Conservation (phyloP, 208 protist genomes). For the Vickermania ingenoplastis region DNA sequence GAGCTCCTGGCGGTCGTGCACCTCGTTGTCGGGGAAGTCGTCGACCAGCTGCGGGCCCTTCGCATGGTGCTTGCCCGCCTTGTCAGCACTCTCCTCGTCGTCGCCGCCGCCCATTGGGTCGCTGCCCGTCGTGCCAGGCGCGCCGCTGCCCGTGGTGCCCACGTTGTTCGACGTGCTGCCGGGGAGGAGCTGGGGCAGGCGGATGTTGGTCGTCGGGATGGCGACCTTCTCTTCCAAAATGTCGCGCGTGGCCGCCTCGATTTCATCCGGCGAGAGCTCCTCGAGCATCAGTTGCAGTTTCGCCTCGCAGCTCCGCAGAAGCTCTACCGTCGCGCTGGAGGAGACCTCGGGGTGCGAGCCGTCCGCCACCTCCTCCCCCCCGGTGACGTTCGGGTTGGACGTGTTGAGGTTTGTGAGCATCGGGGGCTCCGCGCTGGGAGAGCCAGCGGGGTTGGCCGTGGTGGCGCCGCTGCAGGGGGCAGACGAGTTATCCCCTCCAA, state of each 20-base stretch:
- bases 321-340: constrained; percentile 15
- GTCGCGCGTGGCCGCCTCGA: constrained; percentile 22
- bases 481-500: constrained; percentile 2
- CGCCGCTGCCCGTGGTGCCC: not conserved
- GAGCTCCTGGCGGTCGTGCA: constrained; percentile 73
- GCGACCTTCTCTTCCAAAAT: constrained; percentile 16
- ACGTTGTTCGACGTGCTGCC: not conserved
- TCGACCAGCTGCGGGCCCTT: constrained; percentile 11
- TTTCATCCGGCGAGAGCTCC: constrained; percentile 34
- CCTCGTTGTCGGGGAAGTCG: constrained; percentile 83
- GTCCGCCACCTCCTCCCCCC: not conserved
- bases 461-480: not conserved
- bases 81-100: constrained; percentile 15
- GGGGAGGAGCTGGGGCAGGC: constrained; percentile 27
- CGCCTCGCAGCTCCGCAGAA: constrained; percentile 41
- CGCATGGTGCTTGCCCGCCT: not conserved
- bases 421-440: not conserved
- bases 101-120: constrained; percentile 8
- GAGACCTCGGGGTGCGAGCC: not conserved
- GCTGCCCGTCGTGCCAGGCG: not conserved
- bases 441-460: not conserved
- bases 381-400: not conserved
- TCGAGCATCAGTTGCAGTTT: constrained; percentile 62
- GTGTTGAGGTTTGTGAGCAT: not conserved
- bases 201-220: constrained; percentile 36